Evolutionary conservation across 1,284 basidiomycete species (phyloP), one percentile per base, ranked within the genome.

Genomic region (Sporisorium graminicola): DNA sequence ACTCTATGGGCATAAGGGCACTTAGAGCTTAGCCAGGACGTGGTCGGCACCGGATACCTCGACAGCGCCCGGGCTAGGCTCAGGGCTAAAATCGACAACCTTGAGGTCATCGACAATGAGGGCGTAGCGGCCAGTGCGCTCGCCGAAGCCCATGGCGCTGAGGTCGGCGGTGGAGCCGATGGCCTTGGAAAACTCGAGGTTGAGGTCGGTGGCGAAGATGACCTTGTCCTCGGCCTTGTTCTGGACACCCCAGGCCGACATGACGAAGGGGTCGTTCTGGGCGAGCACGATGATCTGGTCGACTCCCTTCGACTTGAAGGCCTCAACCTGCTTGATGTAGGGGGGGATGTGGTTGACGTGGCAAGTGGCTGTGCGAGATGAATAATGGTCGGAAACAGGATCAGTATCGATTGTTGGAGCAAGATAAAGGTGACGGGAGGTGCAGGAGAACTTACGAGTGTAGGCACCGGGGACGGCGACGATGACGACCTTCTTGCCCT

Each of bases 401-500:
- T n/a, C n/a, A n/a, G n/a, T n/a, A n/a, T n/a, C n/a, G n/a, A n/a
- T n/a, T n/a, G n/a, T n/a, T n/a, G 26, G 3, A 26, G 58, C 44
- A 24, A n/a, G 49, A n/a, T n/a, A n/a, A 12, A 26, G 3, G 20
- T 27, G 27, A 24, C 18, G 18, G 27, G 12, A 18, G 24, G 14
- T n/a, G n/a, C n/a, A n/a, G n/a, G 7, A 31, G 14, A 6, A 75
- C 74, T 76, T 59, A 76, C 74, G 75, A 43, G 58, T 59, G 86
- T 90, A 79, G 27, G 92, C 92, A 61, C 92, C 92, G 27, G 92
- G 92, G 44, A 93, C 91, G 67, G 92, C 88, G 85, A 93, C 89
- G 67, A 93, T 86, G 51, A 94, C 91, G 60, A 93, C 91, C 87
- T 92, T 93, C 89, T 94, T 94, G 83, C 91, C 91, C 86, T 91